Evolutionary conservation across 257 asterid species (phyloP).

Genomic region (Gardenia jasminoides): DNA sequence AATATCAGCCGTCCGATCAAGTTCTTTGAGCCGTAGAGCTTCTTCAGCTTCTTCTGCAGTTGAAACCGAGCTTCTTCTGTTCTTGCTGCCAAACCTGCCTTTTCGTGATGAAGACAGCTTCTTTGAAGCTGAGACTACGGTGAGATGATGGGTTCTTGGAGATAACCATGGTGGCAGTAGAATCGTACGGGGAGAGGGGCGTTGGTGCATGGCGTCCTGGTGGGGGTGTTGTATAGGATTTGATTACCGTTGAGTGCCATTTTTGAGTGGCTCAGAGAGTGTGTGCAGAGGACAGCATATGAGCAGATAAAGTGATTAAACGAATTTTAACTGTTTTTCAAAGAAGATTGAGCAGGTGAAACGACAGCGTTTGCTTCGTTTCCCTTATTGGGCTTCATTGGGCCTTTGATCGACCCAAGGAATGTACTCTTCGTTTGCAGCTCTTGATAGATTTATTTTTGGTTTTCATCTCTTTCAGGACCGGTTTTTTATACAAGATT

Average conservation of each 20-base stretch:
- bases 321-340: constrained; percentile 6
- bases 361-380: not conserved
- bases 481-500: too few species aligned
- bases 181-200: constrained; percentile 32
- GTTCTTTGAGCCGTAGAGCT: constrained; percentile 8
- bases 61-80: constrained; percentile 48
- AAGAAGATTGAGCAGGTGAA: not conserved
- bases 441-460: too few species aligned
- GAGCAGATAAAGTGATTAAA: constrained; percentile 4
- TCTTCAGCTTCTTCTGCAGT: constrained; percentile 45
- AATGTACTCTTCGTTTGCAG: too few species aligned
- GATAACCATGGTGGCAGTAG: constrained; percentile 34
- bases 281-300: constrained; percentile 10
- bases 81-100: constrained; percentile 79
- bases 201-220: constrained; percentile 31
- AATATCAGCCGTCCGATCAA: constrained; percentile 14
- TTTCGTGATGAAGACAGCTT: constrained; percentile 48
- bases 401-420: not conserved
- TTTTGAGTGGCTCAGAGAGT: constrained; percentile 31
- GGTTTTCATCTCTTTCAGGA: too few species aligned
- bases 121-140: constrained; percentile 67
- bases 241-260: constrained; percentile 71
- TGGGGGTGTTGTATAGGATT: constrained; percentile 41
- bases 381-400: not conserved
- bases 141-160: constrained; percentile 29